Base-by-base conservation (phyloP, 139 green algal genomes). In the Asterochloris sp. region DNA sequence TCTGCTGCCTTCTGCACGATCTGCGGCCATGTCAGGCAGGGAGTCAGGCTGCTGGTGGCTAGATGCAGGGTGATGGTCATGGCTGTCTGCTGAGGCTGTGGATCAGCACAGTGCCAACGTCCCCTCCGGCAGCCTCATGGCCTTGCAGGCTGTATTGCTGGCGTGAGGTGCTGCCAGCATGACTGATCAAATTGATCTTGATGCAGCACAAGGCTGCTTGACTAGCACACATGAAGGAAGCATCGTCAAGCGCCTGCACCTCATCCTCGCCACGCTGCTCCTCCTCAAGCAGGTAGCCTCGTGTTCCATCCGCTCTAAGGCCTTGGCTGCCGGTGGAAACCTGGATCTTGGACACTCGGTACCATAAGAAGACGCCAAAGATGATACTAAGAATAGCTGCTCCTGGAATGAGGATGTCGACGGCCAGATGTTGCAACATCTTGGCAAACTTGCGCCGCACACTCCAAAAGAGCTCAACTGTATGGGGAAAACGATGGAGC, bases 1-100 rank as follows among this genome's bases (percentile, higher is more conserved):
- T 98, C 93, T 13, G 93, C 92, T 23, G 82, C 89, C 87, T 97
- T 98, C 76, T 93, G 87, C 26, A 97, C 91, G 10, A 98, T 91
- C 93, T 98, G 67, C 77, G 81, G n/a, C 23, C 38, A 54, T 54
- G 38, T 54, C 38, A 54, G 6, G 38, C 38, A 54, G 38, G 38
- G 38, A 10, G 38, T 54, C 38, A 54, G 38, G 38, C 38, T 54
- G 38, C 6, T 54, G n/a, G 38, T 54, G 38, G 38, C 66, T 73
- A 73, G 8, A 10, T 73, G 66, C 2, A 73, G 19, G 21, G 66
- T 8, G 19, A 24, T 73, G 64, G 15, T 8, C 8, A 73, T 21
- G 19, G 4, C 19, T 21, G 66, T 73, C 19, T 73, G 66, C 66
- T 73, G 66, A 73, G 38, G 38, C 38, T 54, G 4, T 54, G 38